These are phyloP conservation scores for Jaapia argillacea DNA, from an alignment of 768 basidiomycete genomes.

Conservation along the genomic window DNA sequence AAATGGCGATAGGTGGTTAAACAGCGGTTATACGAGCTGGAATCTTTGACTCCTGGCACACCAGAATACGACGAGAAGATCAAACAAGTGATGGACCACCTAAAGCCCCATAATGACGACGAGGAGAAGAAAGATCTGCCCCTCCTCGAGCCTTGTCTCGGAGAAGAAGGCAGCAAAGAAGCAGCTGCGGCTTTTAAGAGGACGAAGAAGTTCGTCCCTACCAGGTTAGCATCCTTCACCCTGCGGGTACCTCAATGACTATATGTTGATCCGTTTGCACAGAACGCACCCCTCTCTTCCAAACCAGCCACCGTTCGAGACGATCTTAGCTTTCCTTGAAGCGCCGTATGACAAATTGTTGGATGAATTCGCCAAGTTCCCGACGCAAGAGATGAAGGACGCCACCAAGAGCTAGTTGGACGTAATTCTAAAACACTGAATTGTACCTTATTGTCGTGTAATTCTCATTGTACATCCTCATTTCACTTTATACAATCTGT, in stretches of 20 bases:
- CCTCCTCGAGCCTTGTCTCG: constrained; percentile 36
- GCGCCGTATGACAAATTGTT: constrained; percentile 51
- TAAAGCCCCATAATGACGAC: constrained; percentile 44
- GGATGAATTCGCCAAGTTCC: constrained; percentile 46
- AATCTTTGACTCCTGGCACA: constrained; percentile 31
- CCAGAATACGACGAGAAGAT: constrained; percentile 32
- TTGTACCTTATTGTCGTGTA: too few species aligned
- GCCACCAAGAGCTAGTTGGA: too few species aligned
- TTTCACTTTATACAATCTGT: too few species aligned
- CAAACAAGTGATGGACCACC: constrained; percentile 33
- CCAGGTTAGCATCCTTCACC: constrained; percentile 28
- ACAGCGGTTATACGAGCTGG: constrained; percentile 34
- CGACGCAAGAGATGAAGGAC: constrained; percentile 39
- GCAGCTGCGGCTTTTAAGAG: constrained; percentile 38
- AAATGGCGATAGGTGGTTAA: constrained; percentile 31
- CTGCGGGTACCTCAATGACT: background rate
- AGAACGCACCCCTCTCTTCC: constrained; percentile 44
- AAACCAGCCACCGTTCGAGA: constrained; percentile 53
- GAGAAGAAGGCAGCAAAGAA: constrained; percentile 29
- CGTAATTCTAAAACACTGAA: too few species aligned
- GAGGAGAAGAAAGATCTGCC: constrained; percentile 53
- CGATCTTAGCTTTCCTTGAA: constrained; percentile 39
- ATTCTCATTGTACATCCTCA: too few species aligned
- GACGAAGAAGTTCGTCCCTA: constrained; percentile 57
- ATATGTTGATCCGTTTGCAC: background rate